A percentile compares a stretch with the other conserved stretches of the same genome.
Evolutionary conservation across 371 early-diverging fungal genomes (phyloP).

Genomic region (Lichtheimia hyalospora): DNA sequence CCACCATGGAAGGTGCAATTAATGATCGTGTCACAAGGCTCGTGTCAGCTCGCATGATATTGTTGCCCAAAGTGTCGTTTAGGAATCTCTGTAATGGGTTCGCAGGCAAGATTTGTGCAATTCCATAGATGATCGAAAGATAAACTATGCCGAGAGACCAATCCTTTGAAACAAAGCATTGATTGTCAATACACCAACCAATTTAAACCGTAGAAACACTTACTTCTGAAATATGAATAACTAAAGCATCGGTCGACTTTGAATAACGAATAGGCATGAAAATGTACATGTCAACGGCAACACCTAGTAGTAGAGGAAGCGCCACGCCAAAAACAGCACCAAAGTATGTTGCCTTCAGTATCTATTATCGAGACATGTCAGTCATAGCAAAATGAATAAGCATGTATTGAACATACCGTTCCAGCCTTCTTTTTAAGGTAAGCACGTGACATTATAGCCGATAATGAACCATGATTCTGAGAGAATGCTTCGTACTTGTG

Average conservation of each 20-base stretch:
- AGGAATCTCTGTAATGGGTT: conserved; percentile 35
- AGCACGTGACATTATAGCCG: background rate
- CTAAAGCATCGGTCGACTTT: conserved; percentile 30
- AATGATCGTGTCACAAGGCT: conserved; percentile 30
- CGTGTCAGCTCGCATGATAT: conserved; percentile 24
- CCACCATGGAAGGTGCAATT: conserved; percentile 31
- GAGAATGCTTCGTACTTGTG: conserved; percentile 17
- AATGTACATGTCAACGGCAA: conserved; percentile 58
- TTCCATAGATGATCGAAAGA: conserved; percentile 51
- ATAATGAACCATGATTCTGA: background rate
- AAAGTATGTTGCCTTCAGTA: conserved; percentile 35
- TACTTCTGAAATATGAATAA: conserved; percentile 55
- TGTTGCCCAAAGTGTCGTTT: conserved; percentile 29
- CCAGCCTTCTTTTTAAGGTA: conserved; percentile 5
- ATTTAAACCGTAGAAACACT: conserved; percentile 3
- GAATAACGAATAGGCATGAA: conserved; percentile 51
- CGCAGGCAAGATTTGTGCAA: conserved; percentile 45
- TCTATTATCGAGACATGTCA: conserved; percentile 4
- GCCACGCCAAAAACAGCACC: conserved; percentile 45
- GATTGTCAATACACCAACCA: background rate
- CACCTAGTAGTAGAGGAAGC: conserved; percentile 53
- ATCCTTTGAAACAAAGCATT: conserved; percentile 28
- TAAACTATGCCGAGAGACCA: conserved; percentile 64
- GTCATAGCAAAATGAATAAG: background rate
- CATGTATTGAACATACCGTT: conserved; percentile 4